Evolutionary conservation across 2,329 filamentous ascomycete species (phyloP).

Genomic region (Phyllosticta paracitricarpa): DNA sequence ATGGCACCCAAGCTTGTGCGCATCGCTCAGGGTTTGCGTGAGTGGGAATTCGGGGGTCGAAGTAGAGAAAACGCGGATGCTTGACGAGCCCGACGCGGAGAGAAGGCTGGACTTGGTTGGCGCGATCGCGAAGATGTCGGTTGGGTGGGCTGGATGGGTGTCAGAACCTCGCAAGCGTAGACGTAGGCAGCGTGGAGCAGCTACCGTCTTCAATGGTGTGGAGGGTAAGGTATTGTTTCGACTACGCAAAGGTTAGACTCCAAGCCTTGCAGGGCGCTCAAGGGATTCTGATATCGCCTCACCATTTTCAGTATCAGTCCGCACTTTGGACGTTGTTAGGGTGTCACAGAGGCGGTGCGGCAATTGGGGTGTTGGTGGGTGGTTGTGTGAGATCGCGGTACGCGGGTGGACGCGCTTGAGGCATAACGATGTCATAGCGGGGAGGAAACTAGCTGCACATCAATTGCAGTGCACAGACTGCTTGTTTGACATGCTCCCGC

Average conservation of each 20-base stretch:
- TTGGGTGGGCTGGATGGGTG: constrained; percentile 57
- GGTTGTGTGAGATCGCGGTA: background rate
- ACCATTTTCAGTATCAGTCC: background rate
- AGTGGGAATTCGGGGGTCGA: constrained; percentile 62
- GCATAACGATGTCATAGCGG: constrained; percentile 10
- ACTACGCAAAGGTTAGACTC: constrained; percentile 43
- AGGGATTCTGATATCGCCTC: background rate
- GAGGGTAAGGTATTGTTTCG: constrained; percentile 94
- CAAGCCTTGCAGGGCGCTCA: background rate
- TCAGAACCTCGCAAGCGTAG: constrained; percentile 21
- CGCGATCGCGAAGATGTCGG: constrained; percentile 76
- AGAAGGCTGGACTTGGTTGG: constrained; percentile 64
- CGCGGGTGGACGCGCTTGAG: constrained; percentile 8
- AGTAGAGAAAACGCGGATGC: constrained; percentile 71
- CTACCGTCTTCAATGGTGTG: constrained; percentile 81
- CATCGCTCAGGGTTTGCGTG: constrained; percentile 66
- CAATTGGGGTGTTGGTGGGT: background rate
- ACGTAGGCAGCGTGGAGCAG: constrained; percentile 23
- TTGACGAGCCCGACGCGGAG: constrained; percentile 75
- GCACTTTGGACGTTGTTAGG: background rate
- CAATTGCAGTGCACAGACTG: background rate
- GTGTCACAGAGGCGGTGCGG: background rate
- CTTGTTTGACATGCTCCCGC: background rate
- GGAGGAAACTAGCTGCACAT: constrained; percentile 5
- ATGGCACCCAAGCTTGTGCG: constrained; percentile 84